A percentile compares a stretch with the other conserved stretches of the same genome.
Conservation (phyloP, 2,329 filamentous ascomycete species). For the Fusarium chaquense region DNA sequence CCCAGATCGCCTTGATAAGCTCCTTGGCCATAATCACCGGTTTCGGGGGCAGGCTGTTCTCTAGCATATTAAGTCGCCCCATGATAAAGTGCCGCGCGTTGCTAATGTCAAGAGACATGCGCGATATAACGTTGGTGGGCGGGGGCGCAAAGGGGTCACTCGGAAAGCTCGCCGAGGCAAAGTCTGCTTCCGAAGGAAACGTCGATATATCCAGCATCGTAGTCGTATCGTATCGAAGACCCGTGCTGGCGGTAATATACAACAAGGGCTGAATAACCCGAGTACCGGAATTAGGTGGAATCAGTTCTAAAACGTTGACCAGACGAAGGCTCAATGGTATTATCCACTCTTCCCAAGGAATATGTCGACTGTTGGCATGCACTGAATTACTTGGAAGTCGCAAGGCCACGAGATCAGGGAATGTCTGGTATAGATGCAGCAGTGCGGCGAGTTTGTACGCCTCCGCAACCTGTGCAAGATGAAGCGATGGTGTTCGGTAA, state of each 20-base stretch:
- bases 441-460: constrained; percentile 55
- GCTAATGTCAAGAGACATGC: constrained; percentile 53
- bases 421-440: constrained; percentile 57
- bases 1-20: constrained; percentile 57
- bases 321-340: constrained; percentile 52
- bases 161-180: constrained; percentile 11
- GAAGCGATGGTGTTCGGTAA: constrained; percentile 44
- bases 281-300: constrained; percentile 52
- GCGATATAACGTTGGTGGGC: constrained; percentile 34
- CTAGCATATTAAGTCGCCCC: constrained; percentile 54
- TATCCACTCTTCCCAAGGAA: constrained; percentile 55
- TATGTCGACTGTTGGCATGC: constrained; percentile 35
- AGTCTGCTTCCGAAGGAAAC: constrained; percentile 21
- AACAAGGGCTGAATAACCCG: constrained; percentile 54
- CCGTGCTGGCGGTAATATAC: constrained; percentile 54
- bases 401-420: constrained; percentile 52
- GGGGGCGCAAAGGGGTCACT: constrained; percentile 27
- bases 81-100: constrained; percentile 56
- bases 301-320: constrained; percentile 51
- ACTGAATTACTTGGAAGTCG: constrained; percentile 47
- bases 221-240: constrained; percentile 47
- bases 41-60: constrained; percentile 56
- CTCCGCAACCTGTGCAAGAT: constrained; percentile 55
- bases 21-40: constrained; percentile 58
- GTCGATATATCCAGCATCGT: constrained; percentile 35